phyloP scores from a whole-genome alignment of 2,329 filamentous ascomycete species.

The Curvularia sp. region DNA sequence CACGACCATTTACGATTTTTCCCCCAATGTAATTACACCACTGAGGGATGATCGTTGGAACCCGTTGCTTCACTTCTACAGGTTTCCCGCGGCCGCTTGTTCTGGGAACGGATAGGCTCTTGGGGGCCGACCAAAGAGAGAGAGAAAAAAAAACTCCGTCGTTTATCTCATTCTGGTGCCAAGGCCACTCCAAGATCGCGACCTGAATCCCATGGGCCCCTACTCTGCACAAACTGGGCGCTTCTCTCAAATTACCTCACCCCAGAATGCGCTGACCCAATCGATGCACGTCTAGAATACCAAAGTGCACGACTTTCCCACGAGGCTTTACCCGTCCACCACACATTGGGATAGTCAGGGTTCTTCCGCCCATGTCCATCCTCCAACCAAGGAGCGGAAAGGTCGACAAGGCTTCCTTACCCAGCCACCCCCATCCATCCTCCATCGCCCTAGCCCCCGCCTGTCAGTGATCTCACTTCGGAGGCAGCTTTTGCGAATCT shows the following conservation, averaged over 20 bases:
- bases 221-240: too few relatives aligned
- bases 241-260: not conserved
- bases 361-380: not conserved
- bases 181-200: not conserved
- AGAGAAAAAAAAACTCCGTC: not conserved
- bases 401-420: constrained; percentile 14
- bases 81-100: not conserved
- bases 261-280: not conserved
- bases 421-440: not conserved
- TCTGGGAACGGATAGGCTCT: not conserved
- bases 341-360: not conserved
- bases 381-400: not conserved
- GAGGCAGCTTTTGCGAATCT: constrained; percentile 19
- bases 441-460: constrained; percentile 10
- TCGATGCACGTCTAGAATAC: constrained; percentile 1
- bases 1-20: constrained; percentile 1
- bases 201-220: not conserved
- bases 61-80: not conserved
- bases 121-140: not conserved
- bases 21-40: not conserved
- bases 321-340: not conserved
- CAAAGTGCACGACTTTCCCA: not conserved
- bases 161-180: not conserved
- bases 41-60: constrained; percentile 7
- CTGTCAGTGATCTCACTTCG: constrained; percentile 17